Percentiles rank a stretch among this genome's conserved stretches.
Evolutionary conservation across 495 filamentous ascomycete genomes (phyloP).

Genomic region (Xylaria longipes): DNA sequence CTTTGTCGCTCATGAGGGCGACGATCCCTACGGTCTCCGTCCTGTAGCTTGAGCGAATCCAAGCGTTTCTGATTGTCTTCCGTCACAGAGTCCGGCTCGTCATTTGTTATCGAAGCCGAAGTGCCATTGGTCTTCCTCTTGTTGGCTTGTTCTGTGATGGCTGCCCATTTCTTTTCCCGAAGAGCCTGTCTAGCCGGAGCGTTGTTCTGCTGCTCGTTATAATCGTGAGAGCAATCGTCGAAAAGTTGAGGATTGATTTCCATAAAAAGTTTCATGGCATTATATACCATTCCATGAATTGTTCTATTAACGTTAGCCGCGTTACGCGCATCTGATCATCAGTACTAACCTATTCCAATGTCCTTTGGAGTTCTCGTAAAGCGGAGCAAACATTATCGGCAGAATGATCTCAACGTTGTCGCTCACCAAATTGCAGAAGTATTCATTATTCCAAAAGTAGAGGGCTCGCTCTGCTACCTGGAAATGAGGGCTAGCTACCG

Average conservation of each 20-base stretch:
- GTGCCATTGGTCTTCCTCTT: conserved; percentile 51
- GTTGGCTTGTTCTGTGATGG: conserved; percentile 79
- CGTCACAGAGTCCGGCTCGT: conserved; percentile 76
- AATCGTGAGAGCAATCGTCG: conserved; percentile 97
- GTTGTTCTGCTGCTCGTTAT: conserved; percentile 94
- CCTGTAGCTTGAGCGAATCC: conserved; percentile 83
- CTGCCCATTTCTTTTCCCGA: conserved; percentile 85
- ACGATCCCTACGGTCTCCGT: conserved; percentile 58
- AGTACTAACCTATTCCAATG: conserved; percentile 92
- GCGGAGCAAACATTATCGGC: conserved; percentile 98
- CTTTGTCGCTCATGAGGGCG: conserved; percentile 58
- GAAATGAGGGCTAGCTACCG: conserved; percentile 97
- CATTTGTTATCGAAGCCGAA: conserved; percentile 50
- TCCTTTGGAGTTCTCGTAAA: conserved; percentile 99
- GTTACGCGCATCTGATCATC: neutral
- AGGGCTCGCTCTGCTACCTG: conserved; percentile 97
- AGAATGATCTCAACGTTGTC: conserved; percentile 98
- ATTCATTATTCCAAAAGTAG: conserved; percentile 99
- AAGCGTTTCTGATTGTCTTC: conserved; percentile 85
- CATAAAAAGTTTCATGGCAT: conserved; percentile 99
- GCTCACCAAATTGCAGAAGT: conserved; percentile 99
- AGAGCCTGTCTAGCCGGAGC: conserved; percentile 77
- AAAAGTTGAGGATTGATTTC: conserved; percentile 99
- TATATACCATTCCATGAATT: conserved; percentile 99
- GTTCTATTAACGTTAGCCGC: conserved; percentile 64